Evolutionary conservation across 768 basidiomycete genomes (phyloP).

Genomic region (Omphalotus guepiniiformis): DNA sequence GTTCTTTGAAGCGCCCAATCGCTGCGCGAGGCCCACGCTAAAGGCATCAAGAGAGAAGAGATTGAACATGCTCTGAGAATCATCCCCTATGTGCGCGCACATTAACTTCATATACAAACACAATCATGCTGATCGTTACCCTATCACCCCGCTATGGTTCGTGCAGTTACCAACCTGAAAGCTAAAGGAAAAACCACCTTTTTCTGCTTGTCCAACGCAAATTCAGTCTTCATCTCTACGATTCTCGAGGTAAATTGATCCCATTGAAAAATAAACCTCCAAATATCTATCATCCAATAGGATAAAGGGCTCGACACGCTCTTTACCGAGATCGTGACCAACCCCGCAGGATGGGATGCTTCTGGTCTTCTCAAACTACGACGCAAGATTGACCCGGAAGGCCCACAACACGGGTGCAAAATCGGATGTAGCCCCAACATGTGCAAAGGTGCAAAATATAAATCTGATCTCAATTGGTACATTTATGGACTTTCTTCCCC

Average conservation of each 20-base stretch:
- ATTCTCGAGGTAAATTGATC: conserved; percentile 65
- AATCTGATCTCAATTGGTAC: not conserved
- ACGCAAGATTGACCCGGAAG: conserved; percentile 70
- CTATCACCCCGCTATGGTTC: conserved; percentile 95
- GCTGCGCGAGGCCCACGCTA: conserved; percentile 65
- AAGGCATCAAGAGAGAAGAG: conserved; percentile 65
- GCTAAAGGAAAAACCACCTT: conserved; percentile 65
- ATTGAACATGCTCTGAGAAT: conserved; percentile 73
- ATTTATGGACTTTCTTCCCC: not conserved
- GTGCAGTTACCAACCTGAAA: conserved; percentile 80
- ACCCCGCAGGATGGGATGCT: conserved; percentile 80
- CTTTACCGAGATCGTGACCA: conserved; percentile 87
- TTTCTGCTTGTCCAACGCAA: conserved; percentile 92
- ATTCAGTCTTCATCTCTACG: conserved; percentile 85
- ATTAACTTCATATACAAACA: not conserved
- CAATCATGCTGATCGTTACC: not conserved
- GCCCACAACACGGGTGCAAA: conserved; percentile 76
- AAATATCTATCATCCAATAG: conserved; percentile 31
- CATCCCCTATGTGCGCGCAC: conserved; percentile 76
- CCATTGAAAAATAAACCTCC: not conserved
- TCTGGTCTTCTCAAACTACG: conserved; percentile 70
- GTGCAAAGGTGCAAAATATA: conserved; percentile 78
- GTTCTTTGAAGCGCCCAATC: conserved; percentile 53
- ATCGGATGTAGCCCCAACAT: conserved; percentile 94
- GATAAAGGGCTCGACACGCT: conserved; percentile 67